Base-by-base conservation (phyloP, 225 moss, liverwort and hornwort species). In the Anthoceros angustus region DNA sequence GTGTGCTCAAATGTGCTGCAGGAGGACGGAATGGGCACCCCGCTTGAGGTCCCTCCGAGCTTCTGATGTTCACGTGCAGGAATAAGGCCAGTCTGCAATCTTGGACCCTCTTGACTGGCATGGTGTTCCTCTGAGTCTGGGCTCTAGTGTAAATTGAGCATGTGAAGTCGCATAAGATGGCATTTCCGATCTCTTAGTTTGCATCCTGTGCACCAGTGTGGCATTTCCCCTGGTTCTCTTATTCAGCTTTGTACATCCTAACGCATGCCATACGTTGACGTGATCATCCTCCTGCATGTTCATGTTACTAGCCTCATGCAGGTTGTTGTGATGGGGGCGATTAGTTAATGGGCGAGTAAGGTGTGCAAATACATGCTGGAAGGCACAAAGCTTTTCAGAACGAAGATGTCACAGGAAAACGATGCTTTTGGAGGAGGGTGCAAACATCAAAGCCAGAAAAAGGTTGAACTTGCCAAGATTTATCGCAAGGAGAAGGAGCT, bases 141-240 rank as follows among this genome's bases (percentile, higher is more conserved):
- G n/a, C n/a, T n/a, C n/a, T n/a, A n/a, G n/a, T n/a, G n/a, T n/a
- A n/a, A n/a, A n/a, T n/a, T n/a, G n/a, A n/a, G n/a, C n/a, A n/a
- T n/a, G n/a, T n/a, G n/a, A n/a, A n/a, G n/a, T n/a, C n/a, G n/a
- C n/a, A n/a, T n/a, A n/a, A n/a, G n/a, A n/a, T n/a, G n/a, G n/a
- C n/a, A n/a, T n/a, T n/a, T n/a, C n/a, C n/a, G n/a, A n/a, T n/a
- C n/a, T n/a, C n/a, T n/a, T n/a, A n/a, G n/a, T n/a, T n/a, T n/a
- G n/a, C n/a, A n/a, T n/a, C n/a, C n/a, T n/a, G n/a, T n/a, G n/a
- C n/a, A n/a, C n/a, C 66, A 90, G 93, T 93, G 74, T 84, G 79
- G 63, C 25, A n/a, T 68, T 14, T 68, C 42, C 68, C 50, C 25
- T 12, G 46, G 16, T 50, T 43, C 49, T 50, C 20, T 14, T 50